These are phyloP conservation scores for Ascochyta lentis DNA, from an alignment of 2,329 filamentous ascomycete species.

Conservation along the genomic window DNA sequence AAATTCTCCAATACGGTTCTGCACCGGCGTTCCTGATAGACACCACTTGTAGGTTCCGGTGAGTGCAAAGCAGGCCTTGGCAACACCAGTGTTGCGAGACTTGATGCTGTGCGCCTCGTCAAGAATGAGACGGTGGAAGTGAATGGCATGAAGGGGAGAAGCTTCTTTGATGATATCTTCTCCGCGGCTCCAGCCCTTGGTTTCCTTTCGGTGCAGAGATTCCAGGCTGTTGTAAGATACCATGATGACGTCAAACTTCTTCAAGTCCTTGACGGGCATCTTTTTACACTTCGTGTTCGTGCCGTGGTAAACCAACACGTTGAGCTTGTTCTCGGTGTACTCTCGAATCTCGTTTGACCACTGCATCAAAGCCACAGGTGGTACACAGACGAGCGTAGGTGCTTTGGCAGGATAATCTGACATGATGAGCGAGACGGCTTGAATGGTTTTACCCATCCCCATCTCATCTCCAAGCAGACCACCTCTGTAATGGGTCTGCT, in stretches of 20 bases:
- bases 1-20: conserved; percentile 97
- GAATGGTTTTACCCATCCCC: conserved; percentile 98
- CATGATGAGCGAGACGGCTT: conserved; percentile 97
- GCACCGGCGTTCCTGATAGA: conserved; percentile 89
- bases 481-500: conserved; percentile 82
- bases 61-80: conserved; percentile 92
- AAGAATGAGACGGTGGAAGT: conserved; percentile 89
- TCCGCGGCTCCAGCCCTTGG: conserved; percentile 85
- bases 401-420: conserved; percentile 87
- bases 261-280: conserved; percentile 75
- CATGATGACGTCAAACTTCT: conserved; percentile 90
- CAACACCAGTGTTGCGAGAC: conserved; percentile 85
- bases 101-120: conserved; percentile 98
- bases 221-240: conserved; percentile 94
- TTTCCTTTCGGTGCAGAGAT: conserved; percentile 89
- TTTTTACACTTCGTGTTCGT: conserved; percentile 84
- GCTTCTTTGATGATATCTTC: conserved; percentile 81
- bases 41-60: conserved; percentile 93
- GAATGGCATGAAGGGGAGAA: conserved; percentile 77
- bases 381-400: conserved; percentile 87
- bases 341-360: conserved; percentile 70
- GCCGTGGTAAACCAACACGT: conserved; percentile 89
- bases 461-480: conserved; percentile 96
- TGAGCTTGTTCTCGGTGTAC: conserved; percentile 86
- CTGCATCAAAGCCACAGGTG: conserved; percentile 93